Evolutionary conservation across 202 grass and related monocot species (phyloP).

Genomic region (Zizania palustris): DNA sequence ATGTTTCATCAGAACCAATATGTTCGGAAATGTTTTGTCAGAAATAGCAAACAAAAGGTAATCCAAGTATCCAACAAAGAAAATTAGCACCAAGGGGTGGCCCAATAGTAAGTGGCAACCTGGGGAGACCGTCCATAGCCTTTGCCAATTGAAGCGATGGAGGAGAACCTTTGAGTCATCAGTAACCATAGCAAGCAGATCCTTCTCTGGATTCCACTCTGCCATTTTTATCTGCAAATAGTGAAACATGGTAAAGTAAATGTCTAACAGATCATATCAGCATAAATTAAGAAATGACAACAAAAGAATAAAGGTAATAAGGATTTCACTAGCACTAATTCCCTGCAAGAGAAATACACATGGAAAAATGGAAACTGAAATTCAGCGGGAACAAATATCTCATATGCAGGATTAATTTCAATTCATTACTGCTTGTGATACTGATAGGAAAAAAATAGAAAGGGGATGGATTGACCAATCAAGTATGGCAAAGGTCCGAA

Average conservation of each 20-base stretch:
- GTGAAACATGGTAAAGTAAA: slow-evolving; percentile 1
- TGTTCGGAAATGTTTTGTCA: not conserved
- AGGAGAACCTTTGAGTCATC: slow-evolving; percentile 89
- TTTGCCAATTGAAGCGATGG: slow-evolving; percentile 98
- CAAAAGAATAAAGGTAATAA: not conserved
- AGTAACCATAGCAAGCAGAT: slow-evolving; percentile 92
- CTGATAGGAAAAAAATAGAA: not conserved
- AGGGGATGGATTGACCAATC: not conserved
- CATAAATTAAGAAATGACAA: not conserved
- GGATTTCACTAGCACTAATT: not conserved
- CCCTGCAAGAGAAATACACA: too few relatives aligned
- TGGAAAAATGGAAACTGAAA: not conserved
- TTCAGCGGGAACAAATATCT: not conserved
- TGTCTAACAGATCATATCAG: not conserved
- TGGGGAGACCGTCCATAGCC: slow-evolving; percentile 91
- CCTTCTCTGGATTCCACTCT: slow-evolving; percentile 98
- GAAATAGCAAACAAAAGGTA: not conserved
- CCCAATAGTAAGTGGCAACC: slow-evolving; percentile 54
- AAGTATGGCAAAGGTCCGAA: not conserved
- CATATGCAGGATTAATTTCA: not conserved
- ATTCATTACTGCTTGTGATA: not conserved
- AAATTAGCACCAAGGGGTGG: not conserved
- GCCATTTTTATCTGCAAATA: slow-evolving; percentile 80
- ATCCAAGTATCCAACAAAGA: not conserved
- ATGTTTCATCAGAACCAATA: not conserved